Evolutionary conservation across 192 early-diverging fungal genomes (phyloP), one percentile per base, ranked within the genome.

Genomic region (Coemansia umbellata): DNA sequence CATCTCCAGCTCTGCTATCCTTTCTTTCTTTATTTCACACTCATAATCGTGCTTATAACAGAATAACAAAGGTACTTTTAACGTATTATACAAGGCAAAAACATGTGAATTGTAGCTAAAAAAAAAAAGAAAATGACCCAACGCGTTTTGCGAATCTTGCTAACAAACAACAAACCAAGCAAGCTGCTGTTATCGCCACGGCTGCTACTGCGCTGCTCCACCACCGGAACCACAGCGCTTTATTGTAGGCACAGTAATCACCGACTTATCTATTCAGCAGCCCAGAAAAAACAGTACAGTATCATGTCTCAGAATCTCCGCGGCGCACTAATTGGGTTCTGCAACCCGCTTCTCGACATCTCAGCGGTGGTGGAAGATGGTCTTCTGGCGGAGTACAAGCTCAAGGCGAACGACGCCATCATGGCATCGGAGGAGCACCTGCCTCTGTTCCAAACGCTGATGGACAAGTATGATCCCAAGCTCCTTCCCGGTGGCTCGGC

Each of bases 271-370:
- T 5, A 41, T 21, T 41, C 39, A 7, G 11, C 11, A 41, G 15
- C 39, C 33, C 33, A 35, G 33, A 35, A 35, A 35, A 35, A 35
- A 33, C 32, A 33, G 7, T 32, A 36, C 30, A 43, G n/a, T 43
- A 55, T 17, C 30, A 70, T 70, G 67, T 31, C 69, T 37, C 64
- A 73, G 49, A 47, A 74, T 54, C 66, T 80, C 28, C 44, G 60
- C 35, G 78, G 78, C 62, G 67, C 73, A n/a, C 61, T 98, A 53
- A 83, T 97, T 61, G 93, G 90, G 59, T 89, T 96, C 79, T 95
- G 89, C 72, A 99, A 99, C 84, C 96, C 96, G 37, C 80, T 99
- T 58, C 87, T 99, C 58, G 96, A 99, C 82, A 99, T 99, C 68
- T 93, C 89, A 43, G 88, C 89, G 58, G 75, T 82, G 24, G 91